Conservation (phyloP, 441 rosid species). For the Populus hybrid region DNA sequence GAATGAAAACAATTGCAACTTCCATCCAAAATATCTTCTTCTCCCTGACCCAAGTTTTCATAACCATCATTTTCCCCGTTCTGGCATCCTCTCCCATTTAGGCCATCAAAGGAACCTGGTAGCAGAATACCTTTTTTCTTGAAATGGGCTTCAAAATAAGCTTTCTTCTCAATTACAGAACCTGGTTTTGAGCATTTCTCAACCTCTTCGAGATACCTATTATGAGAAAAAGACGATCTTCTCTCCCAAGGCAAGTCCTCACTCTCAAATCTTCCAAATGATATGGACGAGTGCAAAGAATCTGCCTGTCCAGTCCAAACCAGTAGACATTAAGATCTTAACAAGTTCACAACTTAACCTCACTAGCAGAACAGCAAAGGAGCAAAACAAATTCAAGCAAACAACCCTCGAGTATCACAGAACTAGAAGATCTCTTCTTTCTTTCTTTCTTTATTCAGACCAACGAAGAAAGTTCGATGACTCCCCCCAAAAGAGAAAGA, state of each 20-base stretch:
- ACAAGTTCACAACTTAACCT: not conserved
- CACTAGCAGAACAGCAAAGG: not conserved
- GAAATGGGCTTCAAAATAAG: slow-evolving; percentile 83
- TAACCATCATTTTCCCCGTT: slow-evolving; percentile 17
- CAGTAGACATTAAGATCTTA: not conserved
- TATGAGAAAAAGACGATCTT: slow-evolving; percentile 76
- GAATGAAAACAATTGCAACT: slow-evolving; percentile 23
- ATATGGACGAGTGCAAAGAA: slow-evolving; percentile 72
- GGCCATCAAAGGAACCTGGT: slow-evolving; percentile 42
- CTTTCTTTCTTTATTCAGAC: too few species aligned
- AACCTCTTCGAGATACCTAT: slow-evolving; percentile 84
- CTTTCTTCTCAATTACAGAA: slow-evolving; percentile 69
- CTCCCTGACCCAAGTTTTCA: slow-evolving; percentile 24
- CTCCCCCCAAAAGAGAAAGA: not conserved
- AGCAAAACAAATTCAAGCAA: not conserved
- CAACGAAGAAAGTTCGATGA: not conserved
- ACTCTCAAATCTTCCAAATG: slow-evolving; percentile 86
- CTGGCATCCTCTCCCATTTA: slow-evolving; percentile 28
- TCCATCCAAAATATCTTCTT: slow-evolving; percentile 24
- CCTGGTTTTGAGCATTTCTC: slow-evolving; percentile 84
- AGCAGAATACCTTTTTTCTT: slow-evolving; percentile 59
- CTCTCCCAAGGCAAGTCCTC: slow-evolving; percentile 78
- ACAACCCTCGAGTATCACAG: not conserved
- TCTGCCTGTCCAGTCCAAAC: slow-evolving; percentile 42
- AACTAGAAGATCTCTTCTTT: not conserved